These are phyloP conservation scores for Leucosporidium scottii DNA, from an alignment of 768 basidiomycete species.

Conservation along the genomic window DNA sequence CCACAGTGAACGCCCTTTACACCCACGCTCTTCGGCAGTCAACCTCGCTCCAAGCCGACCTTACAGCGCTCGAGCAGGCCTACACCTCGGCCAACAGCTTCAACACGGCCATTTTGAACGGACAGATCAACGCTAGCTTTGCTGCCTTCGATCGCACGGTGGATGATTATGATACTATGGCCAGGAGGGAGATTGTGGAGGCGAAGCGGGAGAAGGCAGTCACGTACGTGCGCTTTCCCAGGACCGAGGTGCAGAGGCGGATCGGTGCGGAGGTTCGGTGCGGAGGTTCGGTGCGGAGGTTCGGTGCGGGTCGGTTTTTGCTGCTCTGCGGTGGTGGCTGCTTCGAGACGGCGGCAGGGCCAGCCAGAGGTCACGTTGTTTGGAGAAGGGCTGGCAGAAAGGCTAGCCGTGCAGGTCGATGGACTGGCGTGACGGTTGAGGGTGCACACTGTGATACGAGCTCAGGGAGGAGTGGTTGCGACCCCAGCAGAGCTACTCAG, in stretches of 20 bases:
- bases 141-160: conserved; percentile 88
- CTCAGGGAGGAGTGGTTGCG: no score
- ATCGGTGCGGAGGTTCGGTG: background rate
- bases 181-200: conserved; percentile 89
- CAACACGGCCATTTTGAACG: conserved; percentile 49
- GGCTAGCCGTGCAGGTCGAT: no score
- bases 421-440: no score
- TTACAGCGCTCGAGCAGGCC: conserved; percentile 72
- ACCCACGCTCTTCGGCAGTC: conserved; percentile 88
- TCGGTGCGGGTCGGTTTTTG: background rate
- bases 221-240: conserved; percentile 51
- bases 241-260: background rate
- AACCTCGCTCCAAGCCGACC: conserved; percentile 74
- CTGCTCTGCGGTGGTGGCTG: background rate
- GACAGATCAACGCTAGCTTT: conserved; percentile 97
- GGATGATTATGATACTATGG: conserved; percentile 96
- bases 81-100: conserved; percentile 54
- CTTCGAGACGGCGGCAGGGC: background rate
- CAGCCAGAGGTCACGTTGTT: background rate
- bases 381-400: no score
- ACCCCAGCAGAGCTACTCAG: no score
- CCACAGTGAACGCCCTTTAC: conserved; percentile 72
- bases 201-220: conserved; percentile 94
- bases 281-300: background rate
- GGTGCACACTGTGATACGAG: no score